Conservation (phyloP, 371 early-diverging fungal genomes). For the Batkoa obscura region DNA sequence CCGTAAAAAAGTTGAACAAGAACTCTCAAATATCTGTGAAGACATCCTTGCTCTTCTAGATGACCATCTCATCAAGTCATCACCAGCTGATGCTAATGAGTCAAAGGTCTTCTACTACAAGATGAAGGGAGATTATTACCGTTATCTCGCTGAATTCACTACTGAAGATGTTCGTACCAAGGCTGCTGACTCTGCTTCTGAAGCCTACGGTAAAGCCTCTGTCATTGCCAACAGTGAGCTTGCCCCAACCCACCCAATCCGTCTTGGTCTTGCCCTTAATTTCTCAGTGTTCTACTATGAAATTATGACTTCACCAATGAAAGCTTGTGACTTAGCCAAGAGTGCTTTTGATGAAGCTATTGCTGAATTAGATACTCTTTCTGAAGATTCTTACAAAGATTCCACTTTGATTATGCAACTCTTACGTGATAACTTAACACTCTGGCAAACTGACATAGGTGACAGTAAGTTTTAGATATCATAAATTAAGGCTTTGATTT, state of each 20-base stretch:
- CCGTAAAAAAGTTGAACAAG: conserved; percentile 52
- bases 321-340: conserved; percentile 70
- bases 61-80: conserved; percentile 52
- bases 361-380: conserved; percentile 60
- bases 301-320: conserved; percentile 59
- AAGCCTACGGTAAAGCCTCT: conserved; percentile 63
- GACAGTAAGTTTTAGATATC: too few species aligned
- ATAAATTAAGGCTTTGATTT: too few species aligned
- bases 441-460: conserved; percentile 62
- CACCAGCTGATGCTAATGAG: conserved; percentile 42
- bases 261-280: conserved; percentile 77
- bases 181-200: conserved; percentile 44
- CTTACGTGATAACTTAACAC: conserved; percentile 68
- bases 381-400: conserved; percentile 77
- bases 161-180: conserved; percentile 44
- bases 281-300: conserved; percentile 88
- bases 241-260: conserved; percentile 68
- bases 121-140: conserved; percentile 72
- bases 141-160: conserved; percentile 79
- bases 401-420: conserved; percentile 82
- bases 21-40: conserved; percentile 55
- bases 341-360: conserved; percentile 77
- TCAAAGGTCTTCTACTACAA: conserved; percentile 80
- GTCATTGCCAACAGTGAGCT: conserved; percentile 48
- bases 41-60: conserved; percentile 64